Evolutionary conservation across 257 asterid genomes (phyloP).

Genomic region (Gentiana dahurica): DNA sequence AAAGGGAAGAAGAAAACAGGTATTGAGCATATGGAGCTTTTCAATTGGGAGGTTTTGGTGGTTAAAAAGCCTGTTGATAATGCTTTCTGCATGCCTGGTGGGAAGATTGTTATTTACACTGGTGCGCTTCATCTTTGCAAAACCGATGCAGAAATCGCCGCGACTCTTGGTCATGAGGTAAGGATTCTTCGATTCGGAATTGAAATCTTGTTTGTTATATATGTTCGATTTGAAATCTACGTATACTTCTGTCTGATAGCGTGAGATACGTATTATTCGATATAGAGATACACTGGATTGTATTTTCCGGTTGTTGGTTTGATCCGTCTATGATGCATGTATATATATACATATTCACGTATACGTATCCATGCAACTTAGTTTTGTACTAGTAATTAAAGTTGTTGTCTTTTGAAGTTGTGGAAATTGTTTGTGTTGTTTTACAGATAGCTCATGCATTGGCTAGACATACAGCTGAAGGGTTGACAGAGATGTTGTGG

Average conservation of each 20-base stretch:
- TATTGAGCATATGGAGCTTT: slow-evolving; percentile 61
- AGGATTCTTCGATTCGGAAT: slow-evolving; percentile 11
- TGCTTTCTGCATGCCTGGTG: slow-evolving; percentile 89
- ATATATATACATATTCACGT: no score
- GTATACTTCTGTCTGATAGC: no score
- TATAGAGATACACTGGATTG: not conserved
- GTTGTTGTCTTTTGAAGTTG: no score
- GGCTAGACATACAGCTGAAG: slow-evolving; percentile 86
- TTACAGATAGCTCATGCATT: slow-evolving; percentile 85
- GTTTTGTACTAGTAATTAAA: no score
- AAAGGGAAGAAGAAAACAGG: slow-evolving; percentile 50
- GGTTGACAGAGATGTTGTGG: slow-evolving; percentile 74
- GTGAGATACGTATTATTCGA: not conserved
- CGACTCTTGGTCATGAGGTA: slow-evolving; percentile 87
- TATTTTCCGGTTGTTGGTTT: no score
- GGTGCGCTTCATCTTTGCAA: slow-evolving; percentile 72
- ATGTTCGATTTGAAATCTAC: not conserved
- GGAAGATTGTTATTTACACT: slow-evolving; percentile 89
- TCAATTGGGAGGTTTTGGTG: slow-evolving; percentile 88
- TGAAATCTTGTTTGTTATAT: no score
- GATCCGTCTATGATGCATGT: no score
- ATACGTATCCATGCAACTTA: no score
- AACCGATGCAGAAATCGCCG: slow-evolving; percentile 83
- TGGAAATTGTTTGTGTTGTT: not conserved
- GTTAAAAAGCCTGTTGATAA: slow-evolving; percentile 63